Evolutionary conservation across 768 basidiomycete species (phyloP), one percentile per base, ranked within the genome.

Genomic region (Cystofilobasidium bisporidii): DNA sequence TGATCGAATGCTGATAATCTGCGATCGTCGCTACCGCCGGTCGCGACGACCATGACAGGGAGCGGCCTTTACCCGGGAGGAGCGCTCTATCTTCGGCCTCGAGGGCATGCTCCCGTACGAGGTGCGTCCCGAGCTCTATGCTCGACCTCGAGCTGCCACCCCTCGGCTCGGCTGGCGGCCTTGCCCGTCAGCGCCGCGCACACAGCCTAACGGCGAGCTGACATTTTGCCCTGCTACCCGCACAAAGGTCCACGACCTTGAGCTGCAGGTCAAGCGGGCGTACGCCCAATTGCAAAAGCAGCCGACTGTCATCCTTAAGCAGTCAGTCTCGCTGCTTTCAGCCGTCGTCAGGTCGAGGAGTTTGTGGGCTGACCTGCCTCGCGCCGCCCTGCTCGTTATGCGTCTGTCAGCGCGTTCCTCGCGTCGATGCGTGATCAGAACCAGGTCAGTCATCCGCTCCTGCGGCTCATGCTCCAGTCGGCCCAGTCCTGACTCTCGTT

Each of bases 371-470:
- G 30, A 32, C n/a, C 47, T 20, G 5, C 6, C 12, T 5, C 36
- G 6, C 6, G 36, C 12, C 36, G 36, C 36, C 36, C 36, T 36
- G 6, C 36, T 36, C 36, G 6, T 5, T 6, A 5, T 12, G 36
- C 36, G 36, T 36, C 1, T 26, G 26, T 10, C 14, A 63, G 62
- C 14, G 41, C 70, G 45, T 72, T 74, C 73, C 69, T 73, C 1
- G 69, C 71, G 12, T 71, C 70, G 67, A 73, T 88, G 73, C 87
- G 86, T 76, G 85, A 83, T 36, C 88, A 90, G 81, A 89, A 89
- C 71, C 84, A 69, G 77, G 85, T 87, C n/a, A n/a, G n/a, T n/a
- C n/a, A n/a, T n/a, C n/a, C n/a, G n/a, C n/a, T n/a, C n/a, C n/a
- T n/a, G n/a, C n/a, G n/a, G n/a, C n/a, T n/a, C n/a, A n/a, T n/a